Conservation (phyloP, 1,284 basidiomycete genomes). For the Melampsora occidentalis region DNA sequence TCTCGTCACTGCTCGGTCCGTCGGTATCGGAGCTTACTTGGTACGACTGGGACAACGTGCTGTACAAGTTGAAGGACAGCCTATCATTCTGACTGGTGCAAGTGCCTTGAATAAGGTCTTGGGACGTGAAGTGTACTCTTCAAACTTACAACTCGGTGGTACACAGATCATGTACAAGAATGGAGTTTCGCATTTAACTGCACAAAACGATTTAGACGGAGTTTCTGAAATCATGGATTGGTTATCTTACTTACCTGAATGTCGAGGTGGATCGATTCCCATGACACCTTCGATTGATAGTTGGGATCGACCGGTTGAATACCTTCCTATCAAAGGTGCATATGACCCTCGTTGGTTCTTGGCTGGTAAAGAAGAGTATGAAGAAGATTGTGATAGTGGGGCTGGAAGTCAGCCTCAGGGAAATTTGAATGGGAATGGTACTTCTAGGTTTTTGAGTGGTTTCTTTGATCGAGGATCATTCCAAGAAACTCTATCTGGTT, state of each 20-base stretch:
- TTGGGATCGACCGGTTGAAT: conserved; percentile 92
- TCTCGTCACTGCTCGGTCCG: conserved; percentile 94
- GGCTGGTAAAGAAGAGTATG: conserved; percentile 83
- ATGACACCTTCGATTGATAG: conserved; percentile 67
- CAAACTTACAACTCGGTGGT: conserved; percentile 96
- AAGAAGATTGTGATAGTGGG: conserved; percentile 53
- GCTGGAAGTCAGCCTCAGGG: neutral
- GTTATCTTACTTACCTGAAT: conserved; percentile 87
- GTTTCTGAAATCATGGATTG: conserved; percentile 89
- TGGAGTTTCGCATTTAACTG: conserved; percentile 94
- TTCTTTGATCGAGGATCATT: conserved; percentile 97
- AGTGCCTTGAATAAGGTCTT: conserved; percentile 97
- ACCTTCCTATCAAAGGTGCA: conserved; percentile 83
- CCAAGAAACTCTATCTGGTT: conserved; percentile 91
- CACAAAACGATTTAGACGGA: conserved; percentile 89
- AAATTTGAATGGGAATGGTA: conserved; percentile 46
- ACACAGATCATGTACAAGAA: conserved; percentile 99
- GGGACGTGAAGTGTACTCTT: conserved; percentile 97
- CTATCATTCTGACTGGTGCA: conserved; percentile 97
- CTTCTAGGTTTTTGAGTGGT: conserved; percentile 72
- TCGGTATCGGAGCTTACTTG: conserved; percentile 98
- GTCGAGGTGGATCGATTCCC: conserved; percentile 73
- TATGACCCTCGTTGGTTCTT: conserved; percentile 99
- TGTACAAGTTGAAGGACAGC: conserved; percentile 97
- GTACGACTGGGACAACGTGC: conserved; percentile 96